Evolutionary conservation across 495 filamentous ascomycete genomes (phyloP), one percentile per base, ranked within the genome.

Genomic region (Parathielavia appendiculata): DNA sequence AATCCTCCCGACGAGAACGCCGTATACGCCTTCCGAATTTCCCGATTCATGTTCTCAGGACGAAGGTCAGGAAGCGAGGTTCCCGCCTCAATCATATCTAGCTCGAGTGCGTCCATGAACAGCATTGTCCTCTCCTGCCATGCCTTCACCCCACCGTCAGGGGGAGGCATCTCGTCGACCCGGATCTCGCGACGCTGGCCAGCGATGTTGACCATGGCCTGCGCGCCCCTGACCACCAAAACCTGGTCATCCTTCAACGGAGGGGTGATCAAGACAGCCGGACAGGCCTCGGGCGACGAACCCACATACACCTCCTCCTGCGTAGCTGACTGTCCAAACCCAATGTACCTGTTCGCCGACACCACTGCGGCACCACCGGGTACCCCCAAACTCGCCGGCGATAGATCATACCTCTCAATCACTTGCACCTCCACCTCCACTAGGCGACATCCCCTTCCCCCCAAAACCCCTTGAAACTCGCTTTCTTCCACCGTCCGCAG

Each of bases 51-150:
- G 38, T 64, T 61, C 14, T 49, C 39, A 19, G 57, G 59, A 2
- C 40, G 39, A 9, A 68, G 36, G 43, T 68, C 68, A 7, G 60
- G 64, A 30, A 64, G 43, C 23, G 19, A 5, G 23, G 30, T 38
- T 10, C 38, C 58, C n/a, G 22, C 45, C 16, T 60, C 52, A 16
- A 52, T 50, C 38, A 54, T 30, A 35, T 71, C 68, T 20, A 69
- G 44, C 51, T 71, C 68, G 9, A 68, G 54, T 1, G 66, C 66
- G 40, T 69, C 67, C 66, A 71, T 69, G 56, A 67, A 61, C 56
- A 71, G 32, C 64, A 65, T 69, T 20, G 35, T 63, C 7, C 64
- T 57, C 5, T 57, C 50, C 22, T 22, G 32, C 57, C 60, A 65
- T 16, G 19, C 36, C 19, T 8, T 40, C 14, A 46, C 22, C 2